phyloP scores from a whole-genome alignment of 108 stramenopile species.

The Stephanodiscus triporus region DNA sequence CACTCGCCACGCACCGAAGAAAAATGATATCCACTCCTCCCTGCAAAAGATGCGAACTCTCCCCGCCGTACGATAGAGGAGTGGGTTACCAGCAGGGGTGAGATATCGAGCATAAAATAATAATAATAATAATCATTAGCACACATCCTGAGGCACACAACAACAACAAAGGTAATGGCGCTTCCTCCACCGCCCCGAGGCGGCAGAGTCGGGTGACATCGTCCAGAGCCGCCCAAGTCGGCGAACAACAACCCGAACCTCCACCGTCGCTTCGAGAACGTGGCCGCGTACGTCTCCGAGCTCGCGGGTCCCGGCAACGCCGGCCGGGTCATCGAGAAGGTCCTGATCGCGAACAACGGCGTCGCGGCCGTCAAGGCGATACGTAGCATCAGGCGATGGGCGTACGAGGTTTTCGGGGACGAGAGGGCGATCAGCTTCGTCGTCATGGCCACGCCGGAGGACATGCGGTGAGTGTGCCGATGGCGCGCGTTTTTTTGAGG shows the following conservation, averaged over 20 bases:
- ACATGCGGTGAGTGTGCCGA: slow-evolving; percentile 72
- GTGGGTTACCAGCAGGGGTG: no score
- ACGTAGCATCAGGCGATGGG: slow-evolving; percentile 95
- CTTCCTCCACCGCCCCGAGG: neutral
- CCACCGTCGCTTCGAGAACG: slow-evolving; percentile 77
- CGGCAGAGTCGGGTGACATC: neutral
- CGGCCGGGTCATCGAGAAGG: slow-evolving; percentile 76
- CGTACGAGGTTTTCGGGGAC: slow-evolving; percentile 94
- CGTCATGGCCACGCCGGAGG: slow-evolving; percentile 99
- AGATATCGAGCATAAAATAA: no score
- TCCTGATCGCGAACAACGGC: slow-evolving; percentile 93
- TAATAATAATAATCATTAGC: no score
- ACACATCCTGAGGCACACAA: no score
- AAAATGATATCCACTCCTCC: no score
- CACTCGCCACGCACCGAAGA: no score
- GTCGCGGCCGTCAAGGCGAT: slow-evolving; percentile 98
- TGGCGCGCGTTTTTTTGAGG: slow-evolving; percentile 1
- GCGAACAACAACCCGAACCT: slow-evolving; percentile 47
- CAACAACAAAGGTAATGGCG: neutral
- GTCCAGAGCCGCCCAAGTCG: slow-evolving; percentile 4
- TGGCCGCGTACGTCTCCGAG: slow-evolving; percentile 64
- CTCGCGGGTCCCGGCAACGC: slow-evolving; percentile 63
- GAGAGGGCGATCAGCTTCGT: slow-evolving; percentile 94
- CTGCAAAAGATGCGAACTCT: no score
- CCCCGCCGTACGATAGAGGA: no score